Percentiles rank a stretch among this genome's conserved stretches.
phyloP scores from a whole-genome alignment of 2,329 filamentous ascomycete genomes.

The Trichoderma semiorbis region DNA sequence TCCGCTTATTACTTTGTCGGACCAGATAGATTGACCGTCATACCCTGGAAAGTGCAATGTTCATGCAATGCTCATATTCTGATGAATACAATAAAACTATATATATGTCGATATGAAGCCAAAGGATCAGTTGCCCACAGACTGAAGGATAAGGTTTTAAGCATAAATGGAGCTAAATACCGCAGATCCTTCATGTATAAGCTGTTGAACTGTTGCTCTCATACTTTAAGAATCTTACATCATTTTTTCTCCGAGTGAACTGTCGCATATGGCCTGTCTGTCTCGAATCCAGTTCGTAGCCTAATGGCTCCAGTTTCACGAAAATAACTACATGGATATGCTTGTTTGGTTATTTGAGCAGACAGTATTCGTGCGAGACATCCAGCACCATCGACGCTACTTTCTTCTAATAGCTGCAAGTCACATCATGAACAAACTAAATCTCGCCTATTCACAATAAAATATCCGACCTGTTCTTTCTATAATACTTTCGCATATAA shows the following conservation, averaged over 20 bases:
- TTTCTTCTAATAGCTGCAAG: background rate
- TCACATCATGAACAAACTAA: background rate
- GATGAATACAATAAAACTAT: background rate
- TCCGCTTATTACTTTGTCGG: background rate
- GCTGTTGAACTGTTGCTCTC: background rate
- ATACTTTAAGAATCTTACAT: background rate
- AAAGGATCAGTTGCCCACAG: background rate
- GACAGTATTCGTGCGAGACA: background rate
- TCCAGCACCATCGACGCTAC: background rate
- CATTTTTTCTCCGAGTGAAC: background rate
- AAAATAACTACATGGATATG: background rate
- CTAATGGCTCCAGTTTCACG: background rate
- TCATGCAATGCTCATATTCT: background rate
- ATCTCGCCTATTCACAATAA: background rate
- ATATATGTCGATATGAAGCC: background rate
- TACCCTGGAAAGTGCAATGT: background rate
- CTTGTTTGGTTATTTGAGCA: background rate
- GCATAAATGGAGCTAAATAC: background rate
- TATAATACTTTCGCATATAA: background rate
- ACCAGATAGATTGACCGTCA: background rate
- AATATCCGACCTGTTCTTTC: background rate
- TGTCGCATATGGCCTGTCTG: background rate
- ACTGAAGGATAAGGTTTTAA: background rate
- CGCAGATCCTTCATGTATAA: background rate
- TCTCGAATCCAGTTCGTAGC: background rate